Conservation (phyloP, 1,284 basidiomycete species). For the Schizopora paradoxa region DNA sequence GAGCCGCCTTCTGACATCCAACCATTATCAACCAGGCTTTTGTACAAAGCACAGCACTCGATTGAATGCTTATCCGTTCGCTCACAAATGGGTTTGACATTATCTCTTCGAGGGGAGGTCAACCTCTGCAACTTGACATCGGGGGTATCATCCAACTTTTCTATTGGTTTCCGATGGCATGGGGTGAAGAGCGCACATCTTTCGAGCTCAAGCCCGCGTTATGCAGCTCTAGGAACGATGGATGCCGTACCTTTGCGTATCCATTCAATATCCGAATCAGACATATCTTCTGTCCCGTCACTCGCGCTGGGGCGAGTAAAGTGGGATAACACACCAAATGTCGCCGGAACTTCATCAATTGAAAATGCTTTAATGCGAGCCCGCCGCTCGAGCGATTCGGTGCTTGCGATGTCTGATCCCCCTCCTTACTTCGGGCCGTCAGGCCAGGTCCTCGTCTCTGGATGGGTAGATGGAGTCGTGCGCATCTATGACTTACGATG, state of each 20-base stretch:
- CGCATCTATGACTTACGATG: constrained; percentile 67
- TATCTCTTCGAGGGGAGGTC: constrained; percentile 52
- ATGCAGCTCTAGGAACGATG: constrained; percentile 61
- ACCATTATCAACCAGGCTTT: constrained; percentile 17
- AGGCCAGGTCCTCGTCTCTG: constrained; percentile 66
- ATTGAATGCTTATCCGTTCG: constrained; percentile 51
- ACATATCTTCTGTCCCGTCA: constrained; percentile 40
- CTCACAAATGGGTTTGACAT: constrained; percentile 41
- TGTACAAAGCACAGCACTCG: constrained; percentile 35
- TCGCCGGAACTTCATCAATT: no score
- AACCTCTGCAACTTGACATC: constrained; percentile 34
- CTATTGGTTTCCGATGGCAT: constrained; percentile 42
- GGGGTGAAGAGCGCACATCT: constrained; percentile 59
- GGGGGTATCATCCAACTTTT: constrained; percentile 23
- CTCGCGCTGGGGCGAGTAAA: constrained; percentile 39
- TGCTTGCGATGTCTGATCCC: constrained; percentile 61
- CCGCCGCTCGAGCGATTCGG: no score
- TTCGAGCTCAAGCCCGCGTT: constrained; percentile 48
- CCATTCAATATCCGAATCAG: constrained; percentile 44
- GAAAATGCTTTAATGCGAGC: no score
- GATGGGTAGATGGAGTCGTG: constrained; percentile 73
- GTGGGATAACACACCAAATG: constrained; percentile 23
- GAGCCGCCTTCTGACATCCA: constrained; percentile 21
- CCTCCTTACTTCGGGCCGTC: constrained; percentile 55
- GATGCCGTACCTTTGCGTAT: constrained; percentile 52